phyloP scores from a whole-genome alignment of 176 grass and related monocot species.

The Musa schizocarpa region DNA sequence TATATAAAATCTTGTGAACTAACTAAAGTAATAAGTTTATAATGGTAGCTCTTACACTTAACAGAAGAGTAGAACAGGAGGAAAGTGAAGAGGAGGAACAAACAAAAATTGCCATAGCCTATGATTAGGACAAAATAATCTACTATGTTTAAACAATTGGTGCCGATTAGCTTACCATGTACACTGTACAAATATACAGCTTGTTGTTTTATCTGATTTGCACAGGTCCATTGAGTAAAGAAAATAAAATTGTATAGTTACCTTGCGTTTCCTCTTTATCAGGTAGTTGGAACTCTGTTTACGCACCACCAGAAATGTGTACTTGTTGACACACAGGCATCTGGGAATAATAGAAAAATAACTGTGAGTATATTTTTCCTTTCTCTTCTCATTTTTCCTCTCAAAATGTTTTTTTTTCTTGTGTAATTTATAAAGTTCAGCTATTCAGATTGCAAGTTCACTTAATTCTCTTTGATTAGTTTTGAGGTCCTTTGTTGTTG shows the following conservation, averaged over 20 bases:
- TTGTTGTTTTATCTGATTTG: background rate
- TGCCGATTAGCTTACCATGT: background rate
- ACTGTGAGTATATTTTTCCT: slow-evolving; percentile 22
- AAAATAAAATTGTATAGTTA: slow-evolving; percentile 12
- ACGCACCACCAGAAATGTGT: slow-evolving; percentile 95
- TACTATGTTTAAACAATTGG: background rate
- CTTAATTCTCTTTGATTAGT: background rate
- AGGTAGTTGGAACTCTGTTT: slow-evolving; percentile 91
- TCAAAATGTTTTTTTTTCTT: background rate
- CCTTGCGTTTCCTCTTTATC: slow-evolving; percentile 11
- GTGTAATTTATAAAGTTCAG: background rate
- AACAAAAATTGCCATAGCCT: background rate
- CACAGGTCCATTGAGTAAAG: background rate
- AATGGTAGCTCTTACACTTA: background rate
- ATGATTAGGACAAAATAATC: background rate
- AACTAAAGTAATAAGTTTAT: background rate
- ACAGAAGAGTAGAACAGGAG: background rate
- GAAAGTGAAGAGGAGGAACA: background rate
- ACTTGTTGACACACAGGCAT: slow-evolving; percentile 85
- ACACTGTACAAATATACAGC: background rate
- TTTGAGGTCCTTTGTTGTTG: background rate
- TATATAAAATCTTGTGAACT: background rate
- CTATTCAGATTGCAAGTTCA: background rate
- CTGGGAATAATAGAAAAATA: slow-evolving; percentile 74
- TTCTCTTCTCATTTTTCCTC: slow-evolving; percentile 10